A percentile compares a stretch with the other conserved stretches of the same genome.
Conservation (phyloP, 305 asterid species). For the Fraxinus baroniana region DNA sequence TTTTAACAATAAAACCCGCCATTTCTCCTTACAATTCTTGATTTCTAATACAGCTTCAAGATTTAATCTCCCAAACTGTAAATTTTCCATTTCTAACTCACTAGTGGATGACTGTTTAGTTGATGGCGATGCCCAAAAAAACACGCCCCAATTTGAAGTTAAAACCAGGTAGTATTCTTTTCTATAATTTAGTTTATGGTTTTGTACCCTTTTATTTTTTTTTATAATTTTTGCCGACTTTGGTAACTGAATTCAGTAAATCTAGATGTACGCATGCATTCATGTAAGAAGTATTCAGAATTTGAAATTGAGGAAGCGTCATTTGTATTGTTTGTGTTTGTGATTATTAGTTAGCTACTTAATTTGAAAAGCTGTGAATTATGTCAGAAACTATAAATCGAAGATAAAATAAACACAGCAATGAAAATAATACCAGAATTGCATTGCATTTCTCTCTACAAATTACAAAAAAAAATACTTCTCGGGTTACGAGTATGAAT, state of each 20-base stretch:
- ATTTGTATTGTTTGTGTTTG: not conserved
- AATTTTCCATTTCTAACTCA: conserved; percentile 33
- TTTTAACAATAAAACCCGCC: conserved; percentile 21
- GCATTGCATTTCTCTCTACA: not conserved
- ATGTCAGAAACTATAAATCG: not conserved
- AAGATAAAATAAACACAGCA: not conserved
- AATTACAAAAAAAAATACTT: not conserved
- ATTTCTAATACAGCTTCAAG: conserved; percentile 30
- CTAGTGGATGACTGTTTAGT: conserved; percentile 42
- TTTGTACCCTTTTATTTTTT: not conserved
- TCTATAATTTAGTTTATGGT: not conserved
- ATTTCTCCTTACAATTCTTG: conserved; percentile 7
- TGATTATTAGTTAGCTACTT: not conserved
- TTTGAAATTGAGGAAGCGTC: not conserved
- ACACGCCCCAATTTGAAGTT: conserved; percentile 28
- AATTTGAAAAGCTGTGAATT: not conserved
- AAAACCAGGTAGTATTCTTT: conserved; percentile 47
- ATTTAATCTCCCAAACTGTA: conserved; percentile 16
- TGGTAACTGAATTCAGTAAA: not conserved
- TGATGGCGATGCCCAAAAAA: conserved; percentile 36
- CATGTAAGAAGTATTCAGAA: not conserved
- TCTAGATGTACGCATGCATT: not conserved
- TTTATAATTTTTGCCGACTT: not conserved
- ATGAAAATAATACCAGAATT: not conserved
- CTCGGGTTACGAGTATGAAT: not conserved